Percentiles rank a stretch among this genome's conserved stretches.
Conservation (phyloP, 352 stramenopile genomes). For the Phytophthora idaei region DNA sequence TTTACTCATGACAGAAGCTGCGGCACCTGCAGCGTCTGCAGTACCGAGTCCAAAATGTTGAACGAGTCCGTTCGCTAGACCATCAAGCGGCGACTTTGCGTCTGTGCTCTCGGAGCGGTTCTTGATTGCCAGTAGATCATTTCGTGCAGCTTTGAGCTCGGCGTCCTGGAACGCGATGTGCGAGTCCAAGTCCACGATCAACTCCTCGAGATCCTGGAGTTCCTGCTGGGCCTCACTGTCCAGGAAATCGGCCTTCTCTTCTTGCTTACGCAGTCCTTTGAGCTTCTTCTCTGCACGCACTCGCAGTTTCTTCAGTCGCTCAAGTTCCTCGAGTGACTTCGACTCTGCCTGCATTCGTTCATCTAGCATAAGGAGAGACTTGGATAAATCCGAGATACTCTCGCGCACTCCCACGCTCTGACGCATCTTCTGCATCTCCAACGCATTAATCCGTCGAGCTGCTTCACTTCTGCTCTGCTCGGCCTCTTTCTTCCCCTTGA, state of each 20-base stretch:
- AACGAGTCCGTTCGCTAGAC: slow-evolving; percentile 36
- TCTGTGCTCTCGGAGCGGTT: slow-evolving; percentile 38
- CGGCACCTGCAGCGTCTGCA: slow-evolving; percentile 1
- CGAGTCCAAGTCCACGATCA: slow-evolving; percentile 80
- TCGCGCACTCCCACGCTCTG: slow-evolving; percentile 73
- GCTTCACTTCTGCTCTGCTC: slow-evolving; percentile 66
- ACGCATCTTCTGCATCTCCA: slow-evolving; percentile 87
- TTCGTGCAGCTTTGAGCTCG: slow-evolving; percentile 56
- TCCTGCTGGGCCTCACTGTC: slow-evolving; percentile 73
- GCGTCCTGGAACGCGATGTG: slow-evolving; percentile 86
- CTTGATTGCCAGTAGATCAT: slow-evolving; percentile 62
- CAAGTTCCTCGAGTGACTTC: slow-evolving; percentile 67
- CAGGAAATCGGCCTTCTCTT: slow-evolving; percentile 60
- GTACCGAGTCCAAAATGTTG: slow-evolving; percentile 31
- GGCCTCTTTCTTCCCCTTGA: slow-evolving; percentile 71
- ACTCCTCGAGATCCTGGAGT: slow-evolving; percentile 67
- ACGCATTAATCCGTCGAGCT: slow-evolving; percentile 53
- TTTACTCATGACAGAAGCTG: slow-evolving; percentile 45
- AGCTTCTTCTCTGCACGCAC: slow-evolving; percentile 75
- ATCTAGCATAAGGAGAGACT: slow-evolving; percentile 62
- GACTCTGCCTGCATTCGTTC: slow-evolving; percentile 68
- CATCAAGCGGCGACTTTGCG: slow-evolving; percentile 55
- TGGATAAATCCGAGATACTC: slow-evolving; percentile 77
- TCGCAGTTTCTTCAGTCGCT: slow-evolving; percentile 71
- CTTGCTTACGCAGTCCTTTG: slow-evolving; percentile 42